Conservation (phyloP, 2,329 filamentous ascomycete species). For the Venturia aucupariae region DNA sequence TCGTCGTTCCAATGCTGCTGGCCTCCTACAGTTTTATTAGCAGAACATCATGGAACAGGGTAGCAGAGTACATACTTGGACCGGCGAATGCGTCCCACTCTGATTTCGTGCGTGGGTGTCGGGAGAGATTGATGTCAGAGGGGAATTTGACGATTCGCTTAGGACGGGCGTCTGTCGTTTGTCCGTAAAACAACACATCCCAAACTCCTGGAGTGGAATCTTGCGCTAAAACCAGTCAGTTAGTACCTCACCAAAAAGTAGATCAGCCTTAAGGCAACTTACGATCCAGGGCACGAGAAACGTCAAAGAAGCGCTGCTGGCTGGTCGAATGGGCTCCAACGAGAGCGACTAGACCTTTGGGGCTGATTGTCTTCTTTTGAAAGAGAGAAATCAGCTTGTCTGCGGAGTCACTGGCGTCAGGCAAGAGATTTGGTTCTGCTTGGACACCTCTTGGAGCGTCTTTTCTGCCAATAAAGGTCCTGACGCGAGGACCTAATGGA, state of each 20-base stretch:
- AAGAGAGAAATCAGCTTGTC: conserved; percentile 29
- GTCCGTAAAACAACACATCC: conserved; percentile 24
- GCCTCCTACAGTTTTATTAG: neutral
- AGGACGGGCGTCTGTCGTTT: conserved; percentile 16
- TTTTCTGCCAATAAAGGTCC: conserved; percentile 28
- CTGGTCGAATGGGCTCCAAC: conserved; percentile 30
- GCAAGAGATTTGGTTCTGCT: conserved; percentile 26
- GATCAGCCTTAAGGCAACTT: neutral
- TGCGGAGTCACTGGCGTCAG: conserved; percentile 25
- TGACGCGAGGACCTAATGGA: conserved; percentile 30
- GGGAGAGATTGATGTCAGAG: conserved; percentile 27
- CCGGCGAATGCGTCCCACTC: conserved; percentile 22
- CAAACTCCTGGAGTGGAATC: conserved; percentile 29
- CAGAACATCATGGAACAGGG: neutral
- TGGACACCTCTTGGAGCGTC: conserved; percentile 22
- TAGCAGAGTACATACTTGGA: neutral
- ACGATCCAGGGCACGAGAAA: conserved; percentile 23
- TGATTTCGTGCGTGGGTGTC: conserved; percentile 25
- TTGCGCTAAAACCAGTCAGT: conserved; percentile 18
- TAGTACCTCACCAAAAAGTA: too few species aligned
- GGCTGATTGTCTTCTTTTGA: conserved; percentile 29
- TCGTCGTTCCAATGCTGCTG: conserved; percentile 18
- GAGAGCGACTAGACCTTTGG: conserved; percentile 29
- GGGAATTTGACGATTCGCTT: conserved; percentile 29
- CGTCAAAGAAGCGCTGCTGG: conserved; percentile 29